Conservation (phyloP, 371 early-diverging fungal genomes). For the Mortierella sp. region DNA sequence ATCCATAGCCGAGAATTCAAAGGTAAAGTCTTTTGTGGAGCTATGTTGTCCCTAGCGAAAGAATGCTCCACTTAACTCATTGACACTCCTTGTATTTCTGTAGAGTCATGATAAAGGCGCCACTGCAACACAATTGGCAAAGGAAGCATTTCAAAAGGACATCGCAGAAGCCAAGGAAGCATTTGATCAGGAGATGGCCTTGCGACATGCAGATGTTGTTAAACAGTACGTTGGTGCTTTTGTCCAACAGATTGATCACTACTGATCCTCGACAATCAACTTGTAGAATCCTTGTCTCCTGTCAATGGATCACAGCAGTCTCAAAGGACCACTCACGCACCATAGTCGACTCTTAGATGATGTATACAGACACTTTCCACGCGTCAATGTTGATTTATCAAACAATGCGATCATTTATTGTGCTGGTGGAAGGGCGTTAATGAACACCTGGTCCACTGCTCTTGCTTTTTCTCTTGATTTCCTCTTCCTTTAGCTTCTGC, state of each 20-base stretch:
- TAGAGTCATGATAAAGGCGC: conserved; percentile 7
- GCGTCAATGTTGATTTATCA: background rate
- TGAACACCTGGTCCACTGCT: conserved; percentile 40
- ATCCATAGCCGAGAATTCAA: conserved; percentile 9
- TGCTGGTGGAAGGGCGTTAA: conserved; percentile 1
- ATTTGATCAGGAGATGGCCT: conserved; percentile 53
- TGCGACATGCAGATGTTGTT: conserved; percentile 52
- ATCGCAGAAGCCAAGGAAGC: conserved; percentile 46
- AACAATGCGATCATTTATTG: conserved; percentile 5
- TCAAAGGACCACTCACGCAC: background rate
- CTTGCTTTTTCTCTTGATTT: conserved; percentile 45
- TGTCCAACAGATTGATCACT: conserved; percentile 37
- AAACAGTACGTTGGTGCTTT: conserved; percentile 51
- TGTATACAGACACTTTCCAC: background rate
- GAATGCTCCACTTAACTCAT: background rate
- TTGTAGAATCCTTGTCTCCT: background rate
- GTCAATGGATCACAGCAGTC: background rate
- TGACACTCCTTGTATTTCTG: background rate
- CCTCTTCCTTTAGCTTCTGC: conserved; percentile 44
- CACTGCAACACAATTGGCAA: conserved; percentile 29
- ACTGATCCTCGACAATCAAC: background rate
- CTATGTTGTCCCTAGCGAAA: background rate
- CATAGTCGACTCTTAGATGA: background rate
- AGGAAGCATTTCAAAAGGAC: conserved; percentile 41
- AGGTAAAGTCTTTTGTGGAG: conserved; percentile 13